Evolutionary conservation across 768 basidiomycete species (phyloP).

Genomic region (Kwoniella sp.): DNA sequence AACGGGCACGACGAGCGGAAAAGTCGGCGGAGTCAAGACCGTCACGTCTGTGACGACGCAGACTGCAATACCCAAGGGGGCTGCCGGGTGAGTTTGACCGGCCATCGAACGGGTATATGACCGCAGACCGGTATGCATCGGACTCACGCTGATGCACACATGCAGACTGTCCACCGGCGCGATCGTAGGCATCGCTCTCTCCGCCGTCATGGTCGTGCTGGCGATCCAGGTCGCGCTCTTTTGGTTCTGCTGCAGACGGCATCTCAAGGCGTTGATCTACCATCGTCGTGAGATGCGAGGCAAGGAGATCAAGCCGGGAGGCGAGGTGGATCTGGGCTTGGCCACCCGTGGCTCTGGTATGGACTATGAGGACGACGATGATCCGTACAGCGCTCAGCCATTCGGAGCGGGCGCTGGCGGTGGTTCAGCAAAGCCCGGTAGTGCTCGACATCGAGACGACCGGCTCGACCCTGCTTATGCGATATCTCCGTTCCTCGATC

Average conservation of each 20-base stretch:
- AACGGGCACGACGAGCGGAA: slow-evolving; percentile 12
- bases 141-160: no score
- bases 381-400: slow-evolving; percentile 4
- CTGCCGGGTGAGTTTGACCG: slow-evolving; percentile 34
- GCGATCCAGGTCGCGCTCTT: slow-evolving; percentile 28
- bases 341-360: slow-evolving; percentile 1
- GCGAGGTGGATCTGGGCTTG: slow-evolving; percentile 34
- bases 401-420: slow-evolving; percentile 2
- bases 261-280: slow-evolving; percentile 25
- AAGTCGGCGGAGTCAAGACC: slow-evolving; percentile 27
- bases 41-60: slow-evolving; percentile 36
- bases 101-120: no score
- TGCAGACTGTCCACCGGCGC: slow-evolving; percentile 29
- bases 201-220: slow-evolving; percentile 28
- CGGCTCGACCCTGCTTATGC: slow-evolving; percentile 11
- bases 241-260: slow-evolving; percentile 44
- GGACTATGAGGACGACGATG: slow-evolving; percentile 4
- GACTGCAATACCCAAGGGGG: slow-evolving; percentile 11
- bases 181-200: slow-evolving; percentile 37
- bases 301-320: slow-evolving; percentile 24
- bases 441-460: slow-evolving; percentile 10
- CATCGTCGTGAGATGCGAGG: slow-evolving; percentile 32
- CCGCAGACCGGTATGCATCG: no score
- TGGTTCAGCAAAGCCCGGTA: background rate
- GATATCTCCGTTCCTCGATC: slow-evolving; percentile 34